Conservation (phyloP, 2,329 filamentous ascomycete species). For the Aspergillus luchuensis region DNA sequence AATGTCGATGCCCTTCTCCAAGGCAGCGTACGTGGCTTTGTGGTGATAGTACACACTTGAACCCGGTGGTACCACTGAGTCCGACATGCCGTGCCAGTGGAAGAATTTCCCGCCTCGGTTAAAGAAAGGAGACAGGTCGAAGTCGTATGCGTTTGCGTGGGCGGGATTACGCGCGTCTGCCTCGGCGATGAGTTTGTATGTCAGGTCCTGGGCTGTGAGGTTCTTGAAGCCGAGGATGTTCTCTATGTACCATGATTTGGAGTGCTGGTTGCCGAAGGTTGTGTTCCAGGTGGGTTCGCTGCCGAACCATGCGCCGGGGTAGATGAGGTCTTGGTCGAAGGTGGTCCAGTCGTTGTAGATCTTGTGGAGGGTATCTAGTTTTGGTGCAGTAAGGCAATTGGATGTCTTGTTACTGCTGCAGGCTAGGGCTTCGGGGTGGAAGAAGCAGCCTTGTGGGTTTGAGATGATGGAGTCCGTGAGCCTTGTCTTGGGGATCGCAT, state of each 20-base stretch:
- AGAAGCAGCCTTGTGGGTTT: not conserved
- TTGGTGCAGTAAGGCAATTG: not conserved
- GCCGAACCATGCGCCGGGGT: not conserved
- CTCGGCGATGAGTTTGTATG: not conserved
- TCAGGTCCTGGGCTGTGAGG: not conserved
- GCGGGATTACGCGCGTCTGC: not conserved
- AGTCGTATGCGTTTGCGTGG: not conserved
- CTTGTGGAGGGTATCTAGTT: not conserved
- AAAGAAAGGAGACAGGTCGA: not conserved
- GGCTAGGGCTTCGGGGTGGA: not conserved
- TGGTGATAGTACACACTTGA: not conserved
- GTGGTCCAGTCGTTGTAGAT: not conserved
- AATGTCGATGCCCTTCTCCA: not conserved
- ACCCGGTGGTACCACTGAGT: not conserved
- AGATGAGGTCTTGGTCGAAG: not conserved
- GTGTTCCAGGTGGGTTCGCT: not conserved
- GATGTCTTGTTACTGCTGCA: not conserved
- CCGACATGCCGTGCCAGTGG: constrained; percentile 1
- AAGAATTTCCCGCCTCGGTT: not conserved
- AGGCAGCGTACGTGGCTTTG: not conserved
- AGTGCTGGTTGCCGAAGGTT: not conserved
- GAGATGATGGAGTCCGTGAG: not conserved
- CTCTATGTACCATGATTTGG: not conserved
- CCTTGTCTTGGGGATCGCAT: not conserved
- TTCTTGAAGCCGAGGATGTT: constrained; percentile 1